Evolutionary conservation across 2,329 filamentous ascomycete genomes (phyloP).

Genomic region (Ophiobolus disseminans): DNA sequence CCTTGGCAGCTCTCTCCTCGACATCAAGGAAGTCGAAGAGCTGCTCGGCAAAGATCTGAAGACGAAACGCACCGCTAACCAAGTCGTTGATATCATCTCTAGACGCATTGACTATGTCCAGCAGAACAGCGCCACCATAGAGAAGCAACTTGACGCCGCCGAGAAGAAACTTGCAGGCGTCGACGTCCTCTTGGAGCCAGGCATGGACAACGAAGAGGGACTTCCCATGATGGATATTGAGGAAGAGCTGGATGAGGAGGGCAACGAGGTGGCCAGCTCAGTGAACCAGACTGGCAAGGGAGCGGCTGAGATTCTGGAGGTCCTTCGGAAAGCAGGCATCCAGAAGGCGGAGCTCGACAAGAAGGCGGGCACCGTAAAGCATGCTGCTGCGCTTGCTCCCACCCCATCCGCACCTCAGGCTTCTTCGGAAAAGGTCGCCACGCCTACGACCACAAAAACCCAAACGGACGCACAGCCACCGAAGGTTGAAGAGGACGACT

Average conservation of each 20-base stretch:
- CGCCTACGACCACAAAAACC: not conserved
- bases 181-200: constrained; percentile 64
- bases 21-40: constrained; percentile 64
- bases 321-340: constrained; percentile 78
- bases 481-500: constrained; percentile 2
- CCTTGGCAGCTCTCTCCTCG: constrained; percentile 70
- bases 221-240: constrained; percentile 88
- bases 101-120: constrained; percentile 88
- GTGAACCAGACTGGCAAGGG: constrained; percentile 67
- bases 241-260: constrained; percentile 90
- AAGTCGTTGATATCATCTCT: constrained; percentile 72
- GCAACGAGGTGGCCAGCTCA: constrained; percentile 72
- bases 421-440: not conserved
- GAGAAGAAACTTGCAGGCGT: constrained; percentile 72
- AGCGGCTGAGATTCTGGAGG: constrained; percentile 72
- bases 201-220: constrained; percentile 70
- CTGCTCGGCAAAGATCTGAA: constrained; percentile 58
- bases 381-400: too few species aligned
- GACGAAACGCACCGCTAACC: constrained; percentile 61
- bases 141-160: constrained; percentile 72
- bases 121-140: constrained; percentile 76
- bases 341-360: constrained; percentile 38
- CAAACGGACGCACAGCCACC: not conserved
- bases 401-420: too few species aligned
- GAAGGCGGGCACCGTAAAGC: constrained; percentile 3